Base-by-base conservation (phyloP, 2,329 filamentous ascomycete species). In the Nemania sp. region DNA sequence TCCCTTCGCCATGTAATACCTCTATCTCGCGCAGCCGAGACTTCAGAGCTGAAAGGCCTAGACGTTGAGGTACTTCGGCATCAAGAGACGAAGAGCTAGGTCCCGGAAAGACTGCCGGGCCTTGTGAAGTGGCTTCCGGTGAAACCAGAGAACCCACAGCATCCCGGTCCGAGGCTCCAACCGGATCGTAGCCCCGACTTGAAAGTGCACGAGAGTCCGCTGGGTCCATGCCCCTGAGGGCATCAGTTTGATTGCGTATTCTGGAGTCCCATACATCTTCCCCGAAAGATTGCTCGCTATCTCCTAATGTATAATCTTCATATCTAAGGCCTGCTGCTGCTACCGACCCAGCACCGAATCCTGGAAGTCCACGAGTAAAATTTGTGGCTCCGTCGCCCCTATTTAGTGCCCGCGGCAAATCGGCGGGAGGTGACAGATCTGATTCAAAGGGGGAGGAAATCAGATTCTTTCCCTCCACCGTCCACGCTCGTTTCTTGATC, bases 401-500 rank as follows among this genome's bases (percentile, higher is more conserved):
- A 34, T 42, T 60, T 28, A 65, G 59, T 3, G 60, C 36, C 30
- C 36, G 63, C 9, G 64, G 60, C 5, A 55, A 33, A 17, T 64
- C 56, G 7, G 60, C 60, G 12, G 63, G 54, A 24, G 62, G 60
- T 7, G 63, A 62, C 12, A 57, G 43, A 36, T 61, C 61, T 19
- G 62, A 53, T 17, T 54, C 19, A 51, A 70, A 70, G n/a, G 78
- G 59, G 73, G 78, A 66, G 2, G 68, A 62, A 31, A 71, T 60
- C 23, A 72, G 45, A 11, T 61, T 76, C 73, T 65, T 80, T 6
- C 70, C 66, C 39, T 70, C 79, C 1, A 86, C 84, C 23, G 80
- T 86, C 84, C 88, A 90, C 12, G 88, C 85, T 59, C 79, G 83
- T 72, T 86, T 88, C 65, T 80, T 85, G 46, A 83, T 75, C 1